Evolutionary conservation across 2,329 filamentous ascomycete species (phyloP).

Genomic region (Sporothrix variecibatus): DNA sequence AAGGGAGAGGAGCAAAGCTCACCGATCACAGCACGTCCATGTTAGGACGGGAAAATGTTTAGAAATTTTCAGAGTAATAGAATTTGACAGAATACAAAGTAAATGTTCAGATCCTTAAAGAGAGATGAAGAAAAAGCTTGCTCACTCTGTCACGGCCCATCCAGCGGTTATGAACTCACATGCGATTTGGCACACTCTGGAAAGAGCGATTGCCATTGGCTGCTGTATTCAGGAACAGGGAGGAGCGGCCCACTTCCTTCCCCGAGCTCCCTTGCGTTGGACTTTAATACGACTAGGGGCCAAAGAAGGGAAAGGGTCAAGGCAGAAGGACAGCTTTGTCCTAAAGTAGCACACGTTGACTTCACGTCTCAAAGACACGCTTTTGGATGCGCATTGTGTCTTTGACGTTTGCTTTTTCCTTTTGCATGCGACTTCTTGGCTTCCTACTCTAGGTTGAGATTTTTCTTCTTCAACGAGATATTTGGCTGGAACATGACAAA

Average conservation of each 20-base stretch:
- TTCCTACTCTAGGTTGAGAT: not conserved
- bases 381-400: not conserved
- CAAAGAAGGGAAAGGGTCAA: not conserved
- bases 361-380: slow-evolving; percentile 6
- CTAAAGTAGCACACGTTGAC: not conserved
- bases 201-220: not conserved
- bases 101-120: not conserved
- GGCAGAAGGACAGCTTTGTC: slow-evolving; percentile 17
- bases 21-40: not conserved
- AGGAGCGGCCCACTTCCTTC: not conserved
- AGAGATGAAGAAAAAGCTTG: not conserved
- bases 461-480: not conserved
- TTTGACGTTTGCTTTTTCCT: not conserved
- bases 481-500: not conserved
- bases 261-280: not conserved
- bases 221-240: slow-evolving; percentile 10
- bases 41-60: too few relatives aligned
- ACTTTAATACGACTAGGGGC: not conserved
- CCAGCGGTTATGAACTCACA: not conserved
- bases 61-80: not conserved
- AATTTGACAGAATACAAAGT: too few relatives aligned
- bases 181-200: not conserved
- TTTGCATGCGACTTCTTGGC: not conserved
- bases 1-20: not conserved
- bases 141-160: not conserved